A percentile compares a stretch with the other conserved stretches of the same genome.
These are phyloP conservation scores for Aureobasidium melanogenum DNA, from an alignment of 2,329 filamentous ascomycete species.

Conservation along the genomic window DNA sequence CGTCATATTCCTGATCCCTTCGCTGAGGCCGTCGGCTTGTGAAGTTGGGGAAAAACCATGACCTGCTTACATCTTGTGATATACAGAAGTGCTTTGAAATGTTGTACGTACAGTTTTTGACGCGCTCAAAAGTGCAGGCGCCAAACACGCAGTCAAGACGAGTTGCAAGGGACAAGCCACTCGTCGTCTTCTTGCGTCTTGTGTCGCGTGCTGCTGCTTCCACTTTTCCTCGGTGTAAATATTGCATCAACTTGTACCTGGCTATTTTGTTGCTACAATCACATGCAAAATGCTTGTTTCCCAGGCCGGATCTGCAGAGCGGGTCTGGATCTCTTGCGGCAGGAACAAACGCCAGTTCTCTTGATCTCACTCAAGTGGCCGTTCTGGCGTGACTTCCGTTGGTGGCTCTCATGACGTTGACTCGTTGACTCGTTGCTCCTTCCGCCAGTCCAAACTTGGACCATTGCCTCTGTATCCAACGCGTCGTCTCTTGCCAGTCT, in stretches of 20 bases:
- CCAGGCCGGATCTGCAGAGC: not conserved
- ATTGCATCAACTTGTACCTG: no score
- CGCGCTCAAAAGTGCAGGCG: not conserved
- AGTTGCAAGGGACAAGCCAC: not conserved
- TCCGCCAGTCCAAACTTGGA: not conserved
- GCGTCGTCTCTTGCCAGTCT: not conserved
- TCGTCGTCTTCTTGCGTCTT: not conserved
- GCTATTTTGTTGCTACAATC: not conserved
- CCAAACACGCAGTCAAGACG: not conserved
- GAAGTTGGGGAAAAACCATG: slow-evolving; percentile 90
- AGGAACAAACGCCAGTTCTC: not conserved
- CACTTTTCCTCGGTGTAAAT: not conserved
- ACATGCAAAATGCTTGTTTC: not conserved
- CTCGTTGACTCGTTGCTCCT: not conserved
- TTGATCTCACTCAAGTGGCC: not conserved
- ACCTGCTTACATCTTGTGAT: slow-evolving; percentile 30
- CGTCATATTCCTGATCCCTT: slow-evolving; percentile 86
- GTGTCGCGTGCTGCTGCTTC: not conserved
- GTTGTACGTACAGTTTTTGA: not conserved
- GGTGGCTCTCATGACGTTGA: not conserved
- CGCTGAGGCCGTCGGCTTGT: slow-evolving; percentile 81
- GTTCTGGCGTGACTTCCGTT: not conserved
- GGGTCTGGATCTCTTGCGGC: not conserved
- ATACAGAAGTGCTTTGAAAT: not conserved
- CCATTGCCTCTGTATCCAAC: not conserved